Evolutionary conservation across 768 basidiomycete species (phyloP), one percentile per base, ranked within the genome.

Genomic region (Mycena crocata): DNA sequence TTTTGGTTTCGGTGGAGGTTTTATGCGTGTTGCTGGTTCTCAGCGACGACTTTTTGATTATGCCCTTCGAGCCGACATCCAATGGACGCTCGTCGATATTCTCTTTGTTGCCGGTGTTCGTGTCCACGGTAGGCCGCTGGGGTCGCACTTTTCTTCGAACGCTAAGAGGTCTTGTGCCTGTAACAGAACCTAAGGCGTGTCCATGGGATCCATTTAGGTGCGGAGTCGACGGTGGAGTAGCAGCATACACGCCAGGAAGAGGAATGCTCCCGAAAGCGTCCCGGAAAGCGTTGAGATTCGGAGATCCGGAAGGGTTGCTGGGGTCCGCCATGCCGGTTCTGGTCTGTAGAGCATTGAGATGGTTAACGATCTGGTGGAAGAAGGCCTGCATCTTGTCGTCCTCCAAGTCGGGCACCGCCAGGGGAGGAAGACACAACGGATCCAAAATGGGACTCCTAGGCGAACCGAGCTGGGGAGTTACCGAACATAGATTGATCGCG

Each of bases 331-430:
- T 35, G 19, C 61, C 76, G 17, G 86, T 83, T 54, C 86, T 85
- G 40, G 84, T 82, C 72, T 92, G 89, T 81, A 95, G 88, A 46
- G 86, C 85, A 71, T 90, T 89, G 61, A 96, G 86, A 74, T 93
- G 93, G 50, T 91, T 87, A 10, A 90, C 92, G 49, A 96, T 90
- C 76, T 96, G 93, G 59, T 92, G 85, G 78, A 96, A 93, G 81
- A 96, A 96, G 49, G 87, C 80, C 70, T 95, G 93, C 72, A 97
- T 88, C 48, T 87, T 89, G 57, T 87, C 87, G 72, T 95, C 91
- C 70, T 91, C 85, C 31, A 92, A 80, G 61, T 91, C 86, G 0
- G 94, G 92, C n/a, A 89, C 83, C 30, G 86, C 84, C 34, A 93
- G 75, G 10, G 78, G 80, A 9, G 85, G 82, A 10, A 87, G 79